phyloP scores from a whole-genome alignment of 257 asterid species.

The Schizonepeta tenuifolia region DNA sequence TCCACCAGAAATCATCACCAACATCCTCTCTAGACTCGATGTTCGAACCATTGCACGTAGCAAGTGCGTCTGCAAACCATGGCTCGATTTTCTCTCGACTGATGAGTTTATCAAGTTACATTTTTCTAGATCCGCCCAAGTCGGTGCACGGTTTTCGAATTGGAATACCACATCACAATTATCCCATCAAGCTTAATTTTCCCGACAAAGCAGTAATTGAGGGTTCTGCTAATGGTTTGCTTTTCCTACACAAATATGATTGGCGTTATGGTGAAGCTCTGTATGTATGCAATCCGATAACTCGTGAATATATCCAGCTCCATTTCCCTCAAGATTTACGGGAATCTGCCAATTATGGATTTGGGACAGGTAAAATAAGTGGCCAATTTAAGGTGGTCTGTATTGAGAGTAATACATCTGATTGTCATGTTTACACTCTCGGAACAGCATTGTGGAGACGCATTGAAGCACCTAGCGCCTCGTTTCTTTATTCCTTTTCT shows the following conservation, averaged over 20 bases:
- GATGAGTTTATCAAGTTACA: background rate
- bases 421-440: background rate
- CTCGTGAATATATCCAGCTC: background rate
- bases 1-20: too few species aligned
- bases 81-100: too few species aligned
- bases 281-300: background rate
- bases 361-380: background rate
- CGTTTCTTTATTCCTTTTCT: background rate
- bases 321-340: background rate
- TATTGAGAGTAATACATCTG: too few species aligned
- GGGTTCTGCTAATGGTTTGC: constrained; percentile 38
- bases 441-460: background rate
- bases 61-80: too few species aligned
- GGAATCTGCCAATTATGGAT: background rate
- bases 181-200: background rate
- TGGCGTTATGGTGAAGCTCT: too few species aligned
- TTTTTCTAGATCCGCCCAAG: background rate
- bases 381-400: background rate
- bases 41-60: too few species aligned
- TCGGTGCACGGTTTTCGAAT: background rate
- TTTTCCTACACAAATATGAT: constrained; percentile 15
- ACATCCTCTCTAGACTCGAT: too few species aligned
- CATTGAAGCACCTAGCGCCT: too few species aligned
- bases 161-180: background rate
- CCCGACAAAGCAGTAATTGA: too few species aligned